A percentile compares a stretch with the other conserved stretches of the same genome.
Evolutionary conservation across 108 stramenopile species (phyloP).

Genomic region (Thalassiosira profunda): DNA sequence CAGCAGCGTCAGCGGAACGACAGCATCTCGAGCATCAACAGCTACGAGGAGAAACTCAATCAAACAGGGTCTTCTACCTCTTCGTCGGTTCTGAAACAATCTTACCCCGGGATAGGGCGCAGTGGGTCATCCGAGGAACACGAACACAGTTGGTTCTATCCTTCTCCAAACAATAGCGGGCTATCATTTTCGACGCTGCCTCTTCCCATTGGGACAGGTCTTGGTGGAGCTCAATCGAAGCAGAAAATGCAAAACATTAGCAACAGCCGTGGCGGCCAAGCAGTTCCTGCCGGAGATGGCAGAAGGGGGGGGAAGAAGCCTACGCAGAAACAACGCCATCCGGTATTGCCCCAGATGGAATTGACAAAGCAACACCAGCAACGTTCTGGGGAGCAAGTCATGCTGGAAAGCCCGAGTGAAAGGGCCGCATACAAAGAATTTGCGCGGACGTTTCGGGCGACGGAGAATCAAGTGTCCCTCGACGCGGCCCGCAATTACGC

Average conservation of each 20-base stretch:
- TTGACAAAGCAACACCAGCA: too few species aligned
- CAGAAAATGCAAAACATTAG: too few species aligned
- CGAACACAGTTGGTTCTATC: constrained; percentile 11
- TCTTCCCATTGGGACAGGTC: too few species aligned
- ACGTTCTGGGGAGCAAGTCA: constrained; percentile 21
- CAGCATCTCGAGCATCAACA: constrained; percentile 19
- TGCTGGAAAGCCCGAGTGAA: constrained; percentile 22
- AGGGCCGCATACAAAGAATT: constrained; percentile 68
- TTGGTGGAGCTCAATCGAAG: too few species aligned
- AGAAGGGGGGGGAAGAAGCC: too few species aligned
- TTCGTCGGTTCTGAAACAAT: constrained; percentile 13
- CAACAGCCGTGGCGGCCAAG: too few species aligned
- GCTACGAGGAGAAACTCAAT: constrained; percentile 13
- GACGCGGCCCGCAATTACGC: constrained; percentile 67
- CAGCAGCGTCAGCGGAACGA: constrained; percentile 28
- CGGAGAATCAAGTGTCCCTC: constrained; percentile 62
- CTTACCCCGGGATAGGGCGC: not conserved
- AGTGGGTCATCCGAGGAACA: constrained; percentile 6
- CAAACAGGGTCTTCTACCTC: not conserved
- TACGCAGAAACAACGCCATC: too few species aligned
- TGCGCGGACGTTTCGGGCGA: constrained; percentile 59
- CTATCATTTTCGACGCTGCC: too few species aligned
- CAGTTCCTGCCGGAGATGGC: too few species aligned
- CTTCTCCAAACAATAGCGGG: not conserved
- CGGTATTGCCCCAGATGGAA: too few species aligned